These are phyloP conservation scores for Paecilomyces variotii DNA, from an alignment of 2,329 filamentous ascomycete genomes.

Conservation along the genomic window DNA sequence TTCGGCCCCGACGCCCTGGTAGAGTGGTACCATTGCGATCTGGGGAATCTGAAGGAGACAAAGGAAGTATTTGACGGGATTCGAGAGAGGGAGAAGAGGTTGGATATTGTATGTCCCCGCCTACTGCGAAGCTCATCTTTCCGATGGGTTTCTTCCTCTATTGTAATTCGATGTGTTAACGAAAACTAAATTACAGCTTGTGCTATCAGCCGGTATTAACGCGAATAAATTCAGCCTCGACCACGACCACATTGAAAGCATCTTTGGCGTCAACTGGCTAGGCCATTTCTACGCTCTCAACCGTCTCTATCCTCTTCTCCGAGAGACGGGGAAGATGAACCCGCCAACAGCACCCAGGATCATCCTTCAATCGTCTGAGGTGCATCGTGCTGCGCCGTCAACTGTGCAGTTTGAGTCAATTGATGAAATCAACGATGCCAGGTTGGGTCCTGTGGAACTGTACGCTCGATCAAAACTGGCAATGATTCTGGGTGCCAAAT, in stretches of 20 bases:
- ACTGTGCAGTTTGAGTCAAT: slow-evolving; percentile 30
- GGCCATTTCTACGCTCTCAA: slow-evolving; percentile 37
- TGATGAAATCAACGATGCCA: slow-evolving; percentile 37
- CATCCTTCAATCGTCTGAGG: slow-evolving; percentile 32
- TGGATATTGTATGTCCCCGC: slow-evolving; percentile 26
- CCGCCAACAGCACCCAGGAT: slow-evolving; percentile 28
- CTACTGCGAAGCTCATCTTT: background rate
- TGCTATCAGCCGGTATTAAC: slow-evolving; percentile 38
- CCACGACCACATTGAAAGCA: slow-evolving; percentile 32
- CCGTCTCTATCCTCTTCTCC: slow-evolving; percentile 34
- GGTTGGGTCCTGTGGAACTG: slow-evolving; percentile 25
- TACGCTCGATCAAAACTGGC: slow-evolving; percentile 39
- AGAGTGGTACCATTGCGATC: slow-evolving; percentile 37
- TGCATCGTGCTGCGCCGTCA: slow-evolving; percentile 33
- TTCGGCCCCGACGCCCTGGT: slow-evolving; percentile 21
- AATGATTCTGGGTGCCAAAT: slow-evolving; percentile 38
- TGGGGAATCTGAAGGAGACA: slow-evolving; percentile 32
- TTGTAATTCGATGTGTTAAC: background rate
- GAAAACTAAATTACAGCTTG: slow-evolving; percentile 17
- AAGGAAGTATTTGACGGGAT: slow-evolving; percentile 31
- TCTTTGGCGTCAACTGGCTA: slow-evolving; percentile 34
- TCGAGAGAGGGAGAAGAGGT: slow-evolving; percentile 25
- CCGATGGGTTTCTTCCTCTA: background rate
- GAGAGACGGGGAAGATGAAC: slow-evolving; percentile 29
- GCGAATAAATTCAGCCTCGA: slow-evolving; percentile 31